These are phyloP conservation scores for Termitomyces sp. DNA, from an alignment of 768 basidiomycete species.

Conservation along the genomic window DNA sequence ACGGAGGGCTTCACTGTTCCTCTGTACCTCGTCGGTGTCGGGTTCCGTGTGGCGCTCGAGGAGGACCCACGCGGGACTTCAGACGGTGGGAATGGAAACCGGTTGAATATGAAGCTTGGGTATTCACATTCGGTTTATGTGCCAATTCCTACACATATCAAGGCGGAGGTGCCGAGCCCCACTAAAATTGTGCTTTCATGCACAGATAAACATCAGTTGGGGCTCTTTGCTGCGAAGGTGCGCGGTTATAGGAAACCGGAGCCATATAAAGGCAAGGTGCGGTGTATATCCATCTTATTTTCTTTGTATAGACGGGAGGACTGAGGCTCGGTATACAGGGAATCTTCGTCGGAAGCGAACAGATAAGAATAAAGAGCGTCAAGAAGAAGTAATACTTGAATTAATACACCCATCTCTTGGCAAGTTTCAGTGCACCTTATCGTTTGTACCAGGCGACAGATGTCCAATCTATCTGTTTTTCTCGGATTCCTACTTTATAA, in stretches of 20 bases:
- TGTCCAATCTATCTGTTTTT: background rate
- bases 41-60: conserved; percentile 87
- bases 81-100: conserved; percentile 53
- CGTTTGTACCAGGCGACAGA: no score
- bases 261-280: conserved; percentile 96
- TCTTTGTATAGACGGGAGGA: background rate
- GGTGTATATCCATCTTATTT: conserved; percentile 19
- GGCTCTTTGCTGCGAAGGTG: conserved; percentile 84
- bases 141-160: conserved; percentile 77
- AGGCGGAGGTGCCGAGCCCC: conserved; percentile 70
- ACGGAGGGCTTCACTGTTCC: conserved; percentile 81
- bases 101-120: conserved; percentile 88
- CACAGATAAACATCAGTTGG: conserved; percentile 83
- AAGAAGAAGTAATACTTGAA: conserved; percentile 80
- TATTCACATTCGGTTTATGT: conserved; percentile 85
- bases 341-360: conserved; percentile 91
- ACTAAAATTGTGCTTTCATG: conserved; percentile 82
- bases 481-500: background rate
- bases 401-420: background rate
- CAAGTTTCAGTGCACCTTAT: no score
- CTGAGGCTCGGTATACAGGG: conserved; percentile 46
- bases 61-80: conserved; percentile 60
- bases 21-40: conserved; percentile 89
- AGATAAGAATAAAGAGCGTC: conserved; percentile 83
- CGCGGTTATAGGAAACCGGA: conserved; percentile 85